Evolutionary conservation across 805 yeast genomes (phyloP), one percentile per base, ranked within the genome.

Genomic region (Yarrowia sp.): DNA sequence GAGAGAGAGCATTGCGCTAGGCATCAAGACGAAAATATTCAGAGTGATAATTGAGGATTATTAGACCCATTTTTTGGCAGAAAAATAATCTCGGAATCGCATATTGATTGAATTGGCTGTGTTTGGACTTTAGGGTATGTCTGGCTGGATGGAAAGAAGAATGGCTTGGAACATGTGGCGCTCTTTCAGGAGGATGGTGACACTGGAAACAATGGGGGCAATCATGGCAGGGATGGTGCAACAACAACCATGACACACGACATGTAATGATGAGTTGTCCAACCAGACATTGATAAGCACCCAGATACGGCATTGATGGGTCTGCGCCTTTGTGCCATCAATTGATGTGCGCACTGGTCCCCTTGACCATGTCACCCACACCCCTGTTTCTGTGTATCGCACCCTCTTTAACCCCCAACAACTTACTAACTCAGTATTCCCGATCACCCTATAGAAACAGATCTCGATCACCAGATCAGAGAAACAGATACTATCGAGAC

Each of bases 391-490:
- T 36, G 40, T 36, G 21, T 7, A 17, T n/a, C 8, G n/a, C 40
- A 35, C 43, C 24, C 19, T 40, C 3, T 28, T 44, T 24, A 8
- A 14, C 32, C 30, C 52, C 24, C 26, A 30, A 14, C 38, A 32
- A 48, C 36, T 19, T 14, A 54, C 61, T 54, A 54, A 54, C 61
- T 6, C 61, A 54, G 61, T 54, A 54, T 38, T 26, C 61, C 61
- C 61, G 61, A 54, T 54, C 61, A 54, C 61, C 61, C 30, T 54
- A 54, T 54, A 54, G 61, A 54, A 54, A 54, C 61, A 54, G 61
- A 54, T 54, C 61, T 35, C 33, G 61, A 54, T 54, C 61, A 17
- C 61, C 61, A 54, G 61, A 54, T 36, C 61, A 54, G 46, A 36
- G 61, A 54, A 54, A 38, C 61, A 52, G 61, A 52, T 36, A 36